phyloP scores from a whole-genome alignment of 2,329 filamentous ascomycete species.

The Periglandula ipomoeae region DNA sequence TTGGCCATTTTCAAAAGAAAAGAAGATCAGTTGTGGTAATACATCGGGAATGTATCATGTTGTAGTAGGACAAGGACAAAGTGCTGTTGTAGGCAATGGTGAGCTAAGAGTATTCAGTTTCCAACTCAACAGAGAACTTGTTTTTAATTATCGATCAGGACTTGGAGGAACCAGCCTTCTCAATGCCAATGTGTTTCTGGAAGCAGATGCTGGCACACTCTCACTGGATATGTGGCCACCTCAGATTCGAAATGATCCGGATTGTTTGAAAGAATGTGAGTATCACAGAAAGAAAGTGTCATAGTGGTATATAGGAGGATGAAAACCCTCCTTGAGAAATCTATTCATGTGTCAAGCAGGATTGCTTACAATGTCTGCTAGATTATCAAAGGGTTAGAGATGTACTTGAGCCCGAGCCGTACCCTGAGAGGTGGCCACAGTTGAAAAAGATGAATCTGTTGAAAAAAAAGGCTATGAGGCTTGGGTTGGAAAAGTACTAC shows the following conservation, averaged over 20 bases:
- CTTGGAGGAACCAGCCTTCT: slow-evolving; percentile 58
- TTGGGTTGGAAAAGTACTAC: slow-evolving; percentile 45
- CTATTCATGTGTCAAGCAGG: no score
- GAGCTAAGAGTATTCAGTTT: slow-evolving; percentile 20
- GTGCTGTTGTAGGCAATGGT: slow-evolving; percentile 49
- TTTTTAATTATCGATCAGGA: slow-evolving; percentile 16
- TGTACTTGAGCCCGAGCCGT: slow-evolving; percentile 49
- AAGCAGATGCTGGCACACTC: slow-evolving; percentile 46
- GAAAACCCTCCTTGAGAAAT: no score
- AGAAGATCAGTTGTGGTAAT: slow-evolving; percentile 35
- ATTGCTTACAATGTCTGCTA: no score
- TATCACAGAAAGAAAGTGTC: slow-evolving; percentile 6
- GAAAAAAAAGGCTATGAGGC: slow-evolving; percentile 42
- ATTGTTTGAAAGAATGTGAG: slow-evolving; percentile 40
- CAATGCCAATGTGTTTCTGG: slow-evolving; percentile 59
- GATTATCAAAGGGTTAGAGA: slow-evolving; percentile 47
- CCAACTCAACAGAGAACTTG: not conserved
- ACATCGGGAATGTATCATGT: slow-evolving; percentile 56
- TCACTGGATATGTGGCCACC: slow-evolving; percentile 47
- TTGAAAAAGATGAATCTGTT: slow-evolving; percentile 50
- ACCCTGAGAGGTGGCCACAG: slow-evolving; percentile 47
- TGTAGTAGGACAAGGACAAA: slow-evolving; percentile 53
- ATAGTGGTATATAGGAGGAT: no score
- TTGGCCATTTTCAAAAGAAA: slow-evolving; percentile 30
- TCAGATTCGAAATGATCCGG: slow-evolving; percentile 37